Percentiles rank a stretch among this genome's conserved stretches.
Conservation (phyloP, 73 alveolate species). For the Tetrahymena thermophila region DNA sequence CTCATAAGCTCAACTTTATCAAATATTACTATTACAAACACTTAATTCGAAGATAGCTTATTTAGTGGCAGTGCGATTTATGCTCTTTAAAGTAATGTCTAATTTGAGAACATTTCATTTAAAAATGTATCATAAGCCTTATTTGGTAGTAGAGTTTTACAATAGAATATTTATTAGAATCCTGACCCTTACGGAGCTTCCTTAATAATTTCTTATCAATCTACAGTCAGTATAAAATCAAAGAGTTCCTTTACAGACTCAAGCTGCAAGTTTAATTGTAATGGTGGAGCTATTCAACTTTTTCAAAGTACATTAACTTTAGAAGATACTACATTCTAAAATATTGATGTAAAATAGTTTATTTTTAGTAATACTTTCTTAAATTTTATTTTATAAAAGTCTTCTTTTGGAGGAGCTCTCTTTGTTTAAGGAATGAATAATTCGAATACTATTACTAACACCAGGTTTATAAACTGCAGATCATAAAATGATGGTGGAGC, state of each 20-base stretch:
- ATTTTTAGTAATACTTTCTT: neutral
- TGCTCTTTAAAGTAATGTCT: neutral
- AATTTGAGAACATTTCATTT: neutral
- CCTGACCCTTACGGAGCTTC: neutral
- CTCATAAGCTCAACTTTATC: neutral
- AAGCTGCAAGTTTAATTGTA: neutral
- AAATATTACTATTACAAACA: neutral
- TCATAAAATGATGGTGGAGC: neutral
- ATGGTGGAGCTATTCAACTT: neutral
- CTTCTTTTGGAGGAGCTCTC: neutral
- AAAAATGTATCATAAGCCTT: neutral
- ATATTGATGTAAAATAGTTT: neutral
- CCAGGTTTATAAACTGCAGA: neutral
- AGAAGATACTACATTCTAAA: neutral
- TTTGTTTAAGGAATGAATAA: neutral
- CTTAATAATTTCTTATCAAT: neutral
- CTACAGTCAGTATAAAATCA: neutral
- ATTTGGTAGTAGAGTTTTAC: neutral
- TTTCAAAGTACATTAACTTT: neutral
- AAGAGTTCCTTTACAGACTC: neutral
- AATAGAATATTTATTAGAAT: neutral
- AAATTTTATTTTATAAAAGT: neutral
- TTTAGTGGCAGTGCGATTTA: neutral
- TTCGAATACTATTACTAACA: neutral
- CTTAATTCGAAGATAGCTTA: neutral